These are phyloP conservation scores for Nakazawaea wyomingensis DNA, from an alignment of 805 yeast genomes.

Conservation along the genomic window DNA sequence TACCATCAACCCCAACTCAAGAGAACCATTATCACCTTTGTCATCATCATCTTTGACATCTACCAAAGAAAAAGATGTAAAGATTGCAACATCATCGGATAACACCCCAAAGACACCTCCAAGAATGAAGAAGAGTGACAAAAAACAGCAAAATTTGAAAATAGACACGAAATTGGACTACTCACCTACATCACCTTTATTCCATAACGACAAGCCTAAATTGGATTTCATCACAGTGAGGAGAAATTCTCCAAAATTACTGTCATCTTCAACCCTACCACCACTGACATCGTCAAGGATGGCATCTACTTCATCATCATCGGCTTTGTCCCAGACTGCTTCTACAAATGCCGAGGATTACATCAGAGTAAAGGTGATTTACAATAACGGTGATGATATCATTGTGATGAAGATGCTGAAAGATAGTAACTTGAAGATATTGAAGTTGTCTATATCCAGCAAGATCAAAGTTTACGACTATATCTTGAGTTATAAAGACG, in stretches of 20 bases:
- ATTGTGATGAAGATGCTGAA: slow-evolving; percentile 14
- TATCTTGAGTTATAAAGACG: slow-evolving; percentile 17
- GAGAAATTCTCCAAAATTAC: slow-evolving; percentile 4
- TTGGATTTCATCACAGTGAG: slow-evolving; percentile 7
- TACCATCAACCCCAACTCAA: slow-evolving; percentile 11
- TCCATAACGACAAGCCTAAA: slow-evolving; percentile 6
- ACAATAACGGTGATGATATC: slow-evolving; percentile 17
- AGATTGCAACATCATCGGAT: neutral
- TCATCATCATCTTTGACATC: neutral
- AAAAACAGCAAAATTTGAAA: slow-evolving; percentile 6
- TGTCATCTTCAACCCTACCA: neutral
- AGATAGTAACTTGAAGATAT: slow-evolving; percentile 14
- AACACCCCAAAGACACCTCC: slow-evolving; percentile 1
- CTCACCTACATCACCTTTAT: slow-evolving; percentile 10
- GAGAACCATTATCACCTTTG: neutral
- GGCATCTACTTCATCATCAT: neutral
- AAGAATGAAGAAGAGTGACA: no score
- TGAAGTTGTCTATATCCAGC: slow-evolving; percentile 12
- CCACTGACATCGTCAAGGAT: neutral
- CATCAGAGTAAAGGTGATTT: slow-evolving; percentile 15
- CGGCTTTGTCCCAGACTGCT: neutral
- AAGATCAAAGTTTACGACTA: slow-evolving; percentile 12
- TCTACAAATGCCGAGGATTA: slow-evolving; percentile 2
- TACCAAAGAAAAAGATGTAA: neutral
- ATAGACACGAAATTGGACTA: slow-evolving; percentile 10